Evolutionary conservation across 495 filamentous ascomycete species (phyloP).

Genomic region (Penicillium ochrochloron): DNA sequence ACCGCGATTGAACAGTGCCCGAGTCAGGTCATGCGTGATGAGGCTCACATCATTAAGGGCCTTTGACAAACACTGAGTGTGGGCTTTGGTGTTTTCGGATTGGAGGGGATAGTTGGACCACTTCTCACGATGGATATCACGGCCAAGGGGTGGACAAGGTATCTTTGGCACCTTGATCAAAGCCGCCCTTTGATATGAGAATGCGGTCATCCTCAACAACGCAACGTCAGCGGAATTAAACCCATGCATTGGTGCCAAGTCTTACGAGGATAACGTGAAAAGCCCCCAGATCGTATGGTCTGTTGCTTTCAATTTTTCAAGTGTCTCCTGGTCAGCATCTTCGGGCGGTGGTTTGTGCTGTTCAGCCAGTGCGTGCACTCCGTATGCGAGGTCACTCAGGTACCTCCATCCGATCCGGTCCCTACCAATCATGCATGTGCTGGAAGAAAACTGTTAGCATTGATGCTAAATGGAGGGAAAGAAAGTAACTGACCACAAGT

Average conservation of each 20-base stretch:
- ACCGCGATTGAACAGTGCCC: slow-evolving; percentile 29
- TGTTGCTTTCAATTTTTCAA: slow-evolving; percentile 18
- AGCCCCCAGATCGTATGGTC: slow-evolving; percentile 39
- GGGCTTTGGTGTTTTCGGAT: slow-evolving; percentile 28
- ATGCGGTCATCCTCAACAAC: slow-evolving; percentile 26
- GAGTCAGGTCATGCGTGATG: slow-evolving; percentile 33
- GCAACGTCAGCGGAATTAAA: background rate
- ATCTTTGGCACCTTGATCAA: slow-evolving; percentile 17
- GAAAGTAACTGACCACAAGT: slow-evolving; percentile 13
- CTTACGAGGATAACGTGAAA: slow-evolving; percentile 39
- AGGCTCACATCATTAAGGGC: slow-evolving; percentile 33
- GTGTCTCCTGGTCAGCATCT: slow-evolving; percentile 25
- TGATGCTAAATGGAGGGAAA: background rate
- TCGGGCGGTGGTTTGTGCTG: slow-evolving; percentile 12
- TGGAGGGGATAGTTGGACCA: slow-evolving; percentile 40
- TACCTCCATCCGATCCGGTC: slow-evolving; percentile 41
- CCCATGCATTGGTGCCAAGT: background rate
- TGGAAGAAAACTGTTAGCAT: slow-evolving; percentile 6
- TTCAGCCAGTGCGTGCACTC: slow-evolving; percentile 26
- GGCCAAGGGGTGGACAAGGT: slow-evolving; percentile 19
- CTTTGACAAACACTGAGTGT: slow-evolving; percentile 35
- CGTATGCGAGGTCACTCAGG: slow-evolving; percentile 32
- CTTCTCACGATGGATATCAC: slow-evolving; percentile 28
- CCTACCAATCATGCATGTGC: slow-evolving; percentile 38
- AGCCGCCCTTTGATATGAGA: slow-evolving; percentile 34